Conservation (phyloP, 2,329 filamentous ascomycete genomes). For the Teratosphaeria zuluensis region DNA sequence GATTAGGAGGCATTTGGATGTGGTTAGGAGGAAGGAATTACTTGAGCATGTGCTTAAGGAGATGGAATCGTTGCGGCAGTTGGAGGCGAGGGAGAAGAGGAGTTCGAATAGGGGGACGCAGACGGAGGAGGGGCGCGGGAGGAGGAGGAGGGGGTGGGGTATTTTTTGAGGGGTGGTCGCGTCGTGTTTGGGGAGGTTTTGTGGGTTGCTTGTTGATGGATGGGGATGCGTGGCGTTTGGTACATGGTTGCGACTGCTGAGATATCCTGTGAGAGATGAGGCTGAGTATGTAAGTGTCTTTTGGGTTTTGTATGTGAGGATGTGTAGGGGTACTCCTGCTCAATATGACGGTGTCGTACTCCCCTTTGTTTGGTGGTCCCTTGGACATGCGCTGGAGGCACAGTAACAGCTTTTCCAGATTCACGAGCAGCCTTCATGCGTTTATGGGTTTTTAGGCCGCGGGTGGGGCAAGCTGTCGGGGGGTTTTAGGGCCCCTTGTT, state of each 20-base stretch:
- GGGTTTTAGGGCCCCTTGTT: no score
- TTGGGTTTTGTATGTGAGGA: not conserved
- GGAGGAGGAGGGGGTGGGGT: constrained; percentile 25
- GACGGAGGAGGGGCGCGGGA: constrained; percentile 16
- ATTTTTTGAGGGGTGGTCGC: constrained; percentile 19
- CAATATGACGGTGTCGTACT: not conserved
- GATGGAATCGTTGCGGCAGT: constrained; percentile 79
- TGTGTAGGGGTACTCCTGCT: not conserved
- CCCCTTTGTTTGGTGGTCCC: not conserved
- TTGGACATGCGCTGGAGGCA: not conserved
- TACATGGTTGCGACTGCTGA: not conserved
- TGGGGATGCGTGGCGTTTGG: not conserved
- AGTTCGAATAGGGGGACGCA: constrained; percentile 31
- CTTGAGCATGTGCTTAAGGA: constrained; percentile 89
- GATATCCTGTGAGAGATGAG: not conserved
- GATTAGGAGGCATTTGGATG: constrained; percentile 77
- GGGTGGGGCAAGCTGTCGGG: no score
- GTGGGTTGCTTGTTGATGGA: no score
- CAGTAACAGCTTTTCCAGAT: no score
- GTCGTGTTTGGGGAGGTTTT: no score
- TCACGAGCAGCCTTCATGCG: no score
- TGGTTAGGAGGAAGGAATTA: constrained; percentile 84
- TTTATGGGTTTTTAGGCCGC: no score
- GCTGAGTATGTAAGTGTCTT: not conserved
- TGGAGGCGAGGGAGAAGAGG: constrained; percentile 66